phyloP scores from a whole-genome alignment of 352 stramenopile genomes.

The Globisporangium spiculum region DNA sequence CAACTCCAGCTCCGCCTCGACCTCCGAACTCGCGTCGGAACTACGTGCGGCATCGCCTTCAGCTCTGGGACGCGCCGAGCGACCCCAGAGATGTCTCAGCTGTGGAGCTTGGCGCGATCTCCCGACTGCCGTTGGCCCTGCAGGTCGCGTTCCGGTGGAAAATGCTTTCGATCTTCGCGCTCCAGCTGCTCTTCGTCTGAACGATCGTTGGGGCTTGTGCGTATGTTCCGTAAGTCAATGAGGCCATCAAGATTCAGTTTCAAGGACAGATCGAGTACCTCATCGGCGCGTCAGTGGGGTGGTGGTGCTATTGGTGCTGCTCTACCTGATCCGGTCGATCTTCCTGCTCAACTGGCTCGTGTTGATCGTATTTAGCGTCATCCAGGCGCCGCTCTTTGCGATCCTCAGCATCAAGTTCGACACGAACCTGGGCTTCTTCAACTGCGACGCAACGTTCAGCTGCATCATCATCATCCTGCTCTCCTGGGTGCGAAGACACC shows the following conservation, averaged over 20 bases:
- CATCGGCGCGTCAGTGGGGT: background rate
- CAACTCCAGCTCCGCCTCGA: background rate
- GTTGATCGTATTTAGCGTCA: constrained; percentile 37
- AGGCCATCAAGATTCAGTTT: background rate
- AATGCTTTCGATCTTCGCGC: constrained; percentile 12
- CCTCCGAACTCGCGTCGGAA: background rate
- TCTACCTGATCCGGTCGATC: background rate
- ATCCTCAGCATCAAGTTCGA: constrained; percentile 29
- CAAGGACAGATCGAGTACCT: background rate
- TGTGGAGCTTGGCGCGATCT: background rate
- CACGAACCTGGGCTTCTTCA: constrained; percentile 42
- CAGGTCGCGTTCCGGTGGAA: constrained; percentile 5
- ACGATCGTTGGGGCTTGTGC: background rate
- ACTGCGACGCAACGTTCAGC: constrained; percentile 38
- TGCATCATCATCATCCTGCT: constrained; percentile 36
- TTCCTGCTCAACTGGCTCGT: constrained; percentile 11
- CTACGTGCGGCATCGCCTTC: background rate
- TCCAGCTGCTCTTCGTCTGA: constrained; percentile 1
- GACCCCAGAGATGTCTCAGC: too few species aligned
- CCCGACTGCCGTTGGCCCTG: background rate
- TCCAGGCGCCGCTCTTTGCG: constrained; percentile 38
- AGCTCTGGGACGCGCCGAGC: background rate
- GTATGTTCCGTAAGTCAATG: background rate
- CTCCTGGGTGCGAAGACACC: constrained; percentile 18
- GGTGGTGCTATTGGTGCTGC: background rate